Percentiles rank a stretch among this genome's conserved stretches.
Evolutionary conservation across 331 rosid species (phyloP).

Genomic region (Prunus yedoensis): DNA sequence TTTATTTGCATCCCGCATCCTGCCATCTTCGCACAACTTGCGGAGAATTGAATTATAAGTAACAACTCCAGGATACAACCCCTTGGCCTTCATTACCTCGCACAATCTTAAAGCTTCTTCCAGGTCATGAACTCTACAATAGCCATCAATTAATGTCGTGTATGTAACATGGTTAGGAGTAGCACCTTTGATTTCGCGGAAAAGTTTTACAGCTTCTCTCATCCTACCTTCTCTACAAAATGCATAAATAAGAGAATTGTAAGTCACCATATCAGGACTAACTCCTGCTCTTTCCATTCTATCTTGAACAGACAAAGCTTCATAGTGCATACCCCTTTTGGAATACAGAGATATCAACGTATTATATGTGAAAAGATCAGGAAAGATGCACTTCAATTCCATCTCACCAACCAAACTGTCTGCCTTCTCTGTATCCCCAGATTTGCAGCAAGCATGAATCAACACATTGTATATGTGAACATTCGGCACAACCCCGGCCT

Average conservation of each 20-base stretch:
- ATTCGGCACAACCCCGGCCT: conserved; percentile 56
- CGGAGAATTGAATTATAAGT: conserved; percentile 80
- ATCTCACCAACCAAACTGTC: conserved; percentile 63
- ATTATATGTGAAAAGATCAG: conserved; percentile 81
- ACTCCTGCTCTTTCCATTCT: conserved; percentile 81
- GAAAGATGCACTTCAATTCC: conserved; percentile 57
- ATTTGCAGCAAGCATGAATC: conserved; percentile 78
- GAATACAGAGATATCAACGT: conserved; percentile 76
- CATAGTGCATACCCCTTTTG: conserved; percentile 76
- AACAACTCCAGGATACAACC: conserved; percentile 69
- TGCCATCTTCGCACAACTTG: conserved; percentile 71
- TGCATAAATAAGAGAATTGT: conserved; percentile 80
- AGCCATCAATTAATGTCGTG: conserved; percentile 82
- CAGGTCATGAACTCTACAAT: conserved; percentile 61
- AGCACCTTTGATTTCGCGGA: conserved; percentile 57
- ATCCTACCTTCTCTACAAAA: conserved; percentile 81
- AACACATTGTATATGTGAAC: conserved; percentile 70
- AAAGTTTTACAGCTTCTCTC: conserved; percentile 79
- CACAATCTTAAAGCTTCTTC: conserved; percentile 66
- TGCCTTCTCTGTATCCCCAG: conserved; percentile 72
- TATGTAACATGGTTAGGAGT: conserved; percentile 72
- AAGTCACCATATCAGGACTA: conserved; percentile 66
- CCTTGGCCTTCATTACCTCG: conserved; percentile 67
- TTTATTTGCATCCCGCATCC: conserved; percentile 78
- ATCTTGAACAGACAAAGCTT: conserved; percentile 67